Conservation (phyloP, 2,329 filamentous ascomycete species). For the Hypoxylon sp. region DNA sequence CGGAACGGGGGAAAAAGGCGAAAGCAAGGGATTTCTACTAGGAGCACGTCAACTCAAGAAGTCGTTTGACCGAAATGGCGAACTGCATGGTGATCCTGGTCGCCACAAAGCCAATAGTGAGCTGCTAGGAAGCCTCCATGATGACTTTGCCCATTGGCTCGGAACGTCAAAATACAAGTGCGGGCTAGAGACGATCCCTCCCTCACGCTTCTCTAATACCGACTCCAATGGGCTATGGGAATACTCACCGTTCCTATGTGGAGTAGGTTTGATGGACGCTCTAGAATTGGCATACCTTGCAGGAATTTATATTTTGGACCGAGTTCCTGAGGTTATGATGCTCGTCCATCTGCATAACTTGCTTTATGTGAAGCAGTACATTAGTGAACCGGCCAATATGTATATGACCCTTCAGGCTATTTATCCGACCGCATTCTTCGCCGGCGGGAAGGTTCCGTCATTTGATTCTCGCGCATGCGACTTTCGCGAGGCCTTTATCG, state of each 20-base stretch:
- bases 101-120: constrained; percentile 38
- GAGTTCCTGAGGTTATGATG: constrained; percentile 55
- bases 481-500: constrained; percentile 42
- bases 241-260: constrained; percentile 64
- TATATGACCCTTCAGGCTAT: constrained; percentile 50
- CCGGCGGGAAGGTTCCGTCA: constrained; percentile 49
- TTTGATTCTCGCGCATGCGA: constrained; percentile 43
- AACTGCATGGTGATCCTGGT: constrained; percentile 24
- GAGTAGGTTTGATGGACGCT: constrained; percentile 59
- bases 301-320: constrained; percentile 57
- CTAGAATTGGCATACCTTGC: constrained; percentile 57
- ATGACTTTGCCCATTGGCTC: constrained; percentile 56
- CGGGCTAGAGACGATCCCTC: constrained; percentile 54
- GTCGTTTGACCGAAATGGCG: constrained; percentile 50
- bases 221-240: constrained; percentile 62
- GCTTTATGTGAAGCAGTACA: constrained; percentile 58
- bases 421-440: constrained; percentile 50
- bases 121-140: constrained; percentile 46
- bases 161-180: constrained; percentile 55
- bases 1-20: constrained; percentile 48
- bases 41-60: constrained; percentile 51
- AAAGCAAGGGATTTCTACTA: constrained; percentile 53
- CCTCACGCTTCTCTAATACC: constrained; percentile 58
- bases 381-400: constrained; percentile 53
- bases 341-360: constrained; percentile 64